These are phyloP conservation scores for Myxozyma vanderwaltii DNA, from an alignment of 805 yeast genomes.

Conservation along the genomic window DNA sequence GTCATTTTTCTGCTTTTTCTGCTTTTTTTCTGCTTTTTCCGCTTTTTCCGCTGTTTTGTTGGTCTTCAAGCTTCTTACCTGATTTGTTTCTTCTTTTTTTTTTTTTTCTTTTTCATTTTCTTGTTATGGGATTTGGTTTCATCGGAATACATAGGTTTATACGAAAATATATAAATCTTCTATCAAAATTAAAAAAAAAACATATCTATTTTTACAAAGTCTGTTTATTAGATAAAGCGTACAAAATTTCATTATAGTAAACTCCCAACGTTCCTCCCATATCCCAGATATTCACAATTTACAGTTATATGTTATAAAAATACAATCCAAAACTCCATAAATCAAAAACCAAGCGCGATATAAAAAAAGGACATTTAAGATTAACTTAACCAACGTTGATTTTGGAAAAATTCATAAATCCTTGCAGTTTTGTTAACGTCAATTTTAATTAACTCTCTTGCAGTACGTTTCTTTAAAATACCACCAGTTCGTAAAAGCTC, in stretches of 20 bases:
- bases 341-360: too few relatives aligned
- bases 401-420: slow-evolving; percentile 88
- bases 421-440: slow-evolving; percentile 85
- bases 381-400: slow-evolving; percentile 77
- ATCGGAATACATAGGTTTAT: not conserved
- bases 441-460: slow-evolving; percentile 79
- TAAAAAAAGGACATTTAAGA: too few relatives aligned
- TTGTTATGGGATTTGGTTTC: slow-evolving; percentile 1
- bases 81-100: not conserved
- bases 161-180: not conserved
- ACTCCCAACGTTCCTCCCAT: too few relatives aligned
- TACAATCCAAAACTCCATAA: too few relatives aligned
- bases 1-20: too few relatives aligned
- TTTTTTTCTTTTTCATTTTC: not conserved
- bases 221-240: too few relatives aligned
- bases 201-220: too few relatives aligned
- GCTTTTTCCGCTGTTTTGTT: not conserved
- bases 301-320: not conserved
- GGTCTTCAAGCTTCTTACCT: not conserved
- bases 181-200: too few relatives aligned
- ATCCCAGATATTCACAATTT: too few relatives aligned
- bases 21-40: too few relatives aligned
- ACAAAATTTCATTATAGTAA: too few relatives aligned
- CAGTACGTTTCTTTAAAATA: slow-evolving; percentile 73
- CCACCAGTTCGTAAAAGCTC: slow-evolving; percentile 88